phyloP scores from a whole-genome alignment of 192 early-diverging fungal genomes.

The Nowakowskiella sp. region DNA sequence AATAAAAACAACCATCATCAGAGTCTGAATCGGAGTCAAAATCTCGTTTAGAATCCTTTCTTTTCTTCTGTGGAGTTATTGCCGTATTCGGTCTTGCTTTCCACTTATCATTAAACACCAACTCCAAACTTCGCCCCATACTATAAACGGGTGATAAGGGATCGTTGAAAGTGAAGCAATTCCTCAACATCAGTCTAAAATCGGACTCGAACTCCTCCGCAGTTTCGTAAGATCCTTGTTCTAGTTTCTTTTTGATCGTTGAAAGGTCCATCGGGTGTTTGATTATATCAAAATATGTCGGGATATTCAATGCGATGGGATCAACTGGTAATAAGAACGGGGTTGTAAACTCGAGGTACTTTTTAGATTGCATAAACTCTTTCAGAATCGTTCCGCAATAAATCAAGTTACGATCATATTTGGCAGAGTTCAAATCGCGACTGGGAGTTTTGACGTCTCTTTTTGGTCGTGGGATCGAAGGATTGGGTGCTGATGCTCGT shows the following conservation, averaged over 20 bases:
- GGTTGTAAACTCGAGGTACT: constrained; percentile 19
- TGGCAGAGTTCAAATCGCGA: too few species aligned
- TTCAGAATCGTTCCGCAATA: too few species aligned
- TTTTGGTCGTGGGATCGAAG: constrained; percentile 20
- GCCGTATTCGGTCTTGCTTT: constrained; percentile 18
- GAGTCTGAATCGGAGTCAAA: too few species aligned
- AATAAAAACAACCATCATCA: too few species aligned
- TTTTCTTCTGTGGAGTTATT: constrained; percentile 17
- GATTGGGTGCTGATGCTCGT: too few species aligned
- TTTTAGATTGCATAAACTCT: constrained; percentile 33
- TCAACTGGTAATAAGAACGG: constrained; percentile 75
- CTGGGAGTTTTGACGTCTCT: constrained; percentile 7
- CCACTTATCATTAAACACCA: constrained; percentile 76
- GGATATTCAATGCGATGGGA: constrained; percentile 69
- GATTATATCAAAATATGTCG: constrained; percentile 76
- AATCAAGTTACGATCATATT: too few species aligned
- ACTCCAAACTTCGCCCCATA: constrained; percentile 63
- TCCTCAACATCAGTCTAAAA: constrained; percentile 70
- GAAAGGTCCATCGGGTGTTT: constrained; percentile 85
- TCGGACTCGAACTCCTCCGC: constrained; percentile 69
- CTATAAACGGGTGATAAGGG: constrained; percentile 56
- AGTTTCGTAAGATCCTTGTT: constrained; percentile 51
- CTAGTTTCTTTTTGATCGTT: constrained; percentile 66
- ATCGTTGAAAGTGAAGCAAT: constrained; percentile 79
- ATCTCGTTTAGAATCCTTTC: constrained; percentile 11